phyloP scores from a whole-genome alignment of 495 filamentous ascomycete genomes.

The Melanomma pulvis-pyrius region DNA sequence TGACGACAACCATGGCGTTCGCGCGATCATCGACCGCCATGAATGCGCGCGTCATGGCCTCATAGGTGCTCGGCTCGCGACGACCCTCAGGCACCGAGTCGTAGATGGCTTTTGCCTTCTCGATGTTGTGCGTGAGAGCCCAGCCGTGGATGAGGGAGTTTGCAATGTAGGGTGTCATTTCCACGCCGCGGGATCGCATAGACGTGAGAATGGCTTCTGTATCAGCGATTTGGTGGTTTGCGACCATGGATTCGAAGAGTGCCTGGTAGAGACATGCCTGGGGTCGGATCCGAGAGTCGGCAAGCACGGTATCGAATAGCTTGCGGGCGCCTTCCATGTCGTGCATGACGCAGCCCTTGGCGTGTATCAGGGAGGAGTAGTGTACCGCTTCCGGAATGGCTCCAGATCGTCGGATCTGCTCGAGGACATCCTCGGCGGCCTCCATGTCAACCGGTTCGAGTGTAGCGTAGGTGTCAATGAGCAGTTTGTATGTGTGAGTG shows the following conservation, averaged over 20 bases:
- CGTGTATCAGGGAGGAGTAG: conserved; percentile 93
- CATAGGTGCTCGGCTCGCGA: conserved; percentile 97
- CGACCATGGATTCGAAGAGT: conserved; percentile 93
- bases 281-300: conserved; percentile 62
- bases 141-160: conserved; percentile 99
- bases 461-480: conserved; percentile 93
- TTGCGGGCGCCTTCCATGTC: conserved; percentile 80
- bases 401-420: conserved; percentile 73
- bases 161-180: conserved; percentile 95
- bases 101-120: conserved; percentile 78
- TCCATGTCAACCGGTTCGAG: conserved; percentile 89
- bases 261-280: conserved; percentile 93
- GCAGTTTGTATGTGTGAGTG: conserved; percentile 94
- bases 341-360: conserved; percentile 90
- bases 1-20: conserved; percentile 72
- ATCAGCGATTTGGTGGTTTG: conserved; percentile 77
- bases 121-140: conserved; percentile 81
- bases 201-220: conserved; percentile 71
- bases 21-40: conserved; percentile 78
- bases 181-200: conserved; percentile 72
- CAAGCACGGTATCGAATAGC: conserved; percentile 78
- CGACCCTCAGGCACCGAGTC: conserved; percentile 69
- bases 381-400: conserved; percentile 86
- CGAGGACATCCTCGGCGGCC: conserved; percentile 83
- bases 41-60: conserved; percentile 96